Evolutionary conservation across 306 rosid species (phyloP), one percentile per base, ranked within the genome.

Genomic region (Cicer judaicum): DNA sequence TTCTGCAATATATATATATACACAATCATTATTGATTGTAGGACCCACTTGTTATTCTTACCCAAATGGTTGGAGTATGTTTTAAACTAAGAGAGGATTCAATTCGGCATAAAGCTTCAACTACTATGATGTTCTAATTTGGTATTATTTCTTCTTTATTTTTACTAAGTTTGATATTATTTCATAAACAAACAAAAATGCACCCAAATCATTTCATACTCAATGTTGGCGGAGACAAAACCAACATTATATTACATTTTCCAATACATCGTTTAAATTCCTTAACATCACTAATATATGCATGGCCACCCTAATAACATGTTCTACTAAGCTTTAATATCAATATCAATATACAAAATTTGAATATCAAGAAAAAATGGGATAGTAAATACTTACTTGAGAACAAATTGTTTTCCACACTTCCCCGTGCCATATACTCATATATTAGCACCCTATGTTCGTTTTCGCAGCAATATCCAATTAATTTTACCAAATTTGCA

Each of bases 401-500:
- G 76, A 95, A 95, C 48, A 95, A 78, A 69, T 95, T 95, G 85
- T 90, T 86, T 73, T 95, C 99, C 78, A 95, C 99, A 24, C 99
- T 95, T 39, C 99, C 99, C 48, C 92, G 82, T 39, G 88, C 85
- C 98, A 95, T 92, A 71, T 82, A 95, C 90, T 95, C 99, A 44
- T 95, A 95, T 68, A 95, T 84, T 52, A 95, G 87, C 48, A 95
- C 97, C 68, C 99, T 84, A 4, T 95, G 97, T 39, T 95, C 86
- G n/a, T 89, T 93, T 88, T 95, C 98, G 2, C 99, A 95, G 87
- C 99, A 95, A 70, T 95, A 95, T 79, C 99, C 99, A 50, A 95
- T 78, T 76, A 95, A 87, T 73, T 95, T 90, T 0, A 95, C 99
- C 82, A 95, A 82, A 86, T 95, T 95, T 47, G 98, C 97, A 89